phyloP scores from a whole-genome alignment of 2,329 filamentous ascomycete species.

The Diaporthe sp. region DNA sequence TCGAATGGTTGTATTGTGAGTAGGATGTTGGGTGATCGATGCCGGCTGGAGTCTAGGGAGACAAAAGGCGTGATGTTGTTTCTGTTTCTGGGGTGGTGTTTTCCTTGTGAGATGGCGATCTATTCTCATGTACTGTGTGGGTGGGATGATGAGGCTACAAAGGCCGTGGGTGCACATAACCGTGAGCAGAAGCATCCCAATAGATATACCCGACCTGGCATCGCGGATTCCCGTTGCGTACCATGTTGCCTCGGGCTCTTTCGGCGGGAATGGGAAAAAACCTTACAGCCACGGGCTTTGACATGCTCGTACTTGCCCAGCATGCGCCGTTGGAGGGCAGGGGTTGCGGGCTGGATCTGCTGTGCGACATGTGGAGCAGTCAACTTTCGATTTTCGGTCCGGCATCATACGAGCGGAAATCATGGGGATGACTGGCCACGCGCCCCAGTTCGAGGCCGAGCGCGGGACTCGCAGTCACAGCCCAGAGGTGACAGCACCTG shows the following conservation, averaged over 20 bases:
- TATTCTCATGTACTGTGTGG: conserved; percentile 25
- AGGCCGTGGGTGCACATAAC: conserved; percentile 15
- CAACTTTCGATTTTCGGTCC: conserved; percentile 42
- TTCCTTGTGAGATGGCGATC: conserved; percentile 4
- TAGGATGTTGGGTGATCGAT: conserved; percentile 28
- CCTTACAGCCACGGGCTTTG: conserved; percentile 4
- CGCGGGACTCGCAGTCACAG: conserved; percentile 29
- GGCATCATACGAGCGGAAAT: conserved; percentile 40
- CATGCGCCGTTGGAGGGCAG: conserved; percentile 12
- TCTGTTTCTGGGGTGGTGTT: conserved; percentile 11
- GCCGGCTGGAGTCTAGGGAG: conserved; percentile 22
- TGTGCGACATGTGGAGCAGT: conserved; percentile 41
- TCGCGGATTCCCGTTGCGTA: conserved; percentile 22
- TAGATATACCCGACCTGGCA: conserved; percentile 40
- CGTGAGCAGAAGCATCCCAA: conserved; percentile 39
- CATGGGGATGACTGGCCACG: conserved; percentile 26
- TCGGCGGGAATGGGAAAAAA: conserved; percentile 31
- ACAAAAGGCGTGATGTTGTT: conserved; percentile 33
- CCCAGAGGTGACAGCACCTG: not conserved
- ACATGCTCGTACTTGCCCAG: not conserved
- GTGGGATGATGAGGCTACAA: conserved; percentile 40
- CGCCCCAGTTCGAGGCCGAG: conserved; percentile 19
- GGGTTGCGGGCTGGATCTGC: conserved; percentile 32
- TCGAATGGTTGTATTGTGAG: conserved; percentile 16
- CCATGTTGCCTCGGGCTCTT: conserved; percentile 34